Evolutionary conservation across 2,329 filamentous ascomycete genomes (phyloP).

Genomic region (Colletotrichum caudatum): DNA sequence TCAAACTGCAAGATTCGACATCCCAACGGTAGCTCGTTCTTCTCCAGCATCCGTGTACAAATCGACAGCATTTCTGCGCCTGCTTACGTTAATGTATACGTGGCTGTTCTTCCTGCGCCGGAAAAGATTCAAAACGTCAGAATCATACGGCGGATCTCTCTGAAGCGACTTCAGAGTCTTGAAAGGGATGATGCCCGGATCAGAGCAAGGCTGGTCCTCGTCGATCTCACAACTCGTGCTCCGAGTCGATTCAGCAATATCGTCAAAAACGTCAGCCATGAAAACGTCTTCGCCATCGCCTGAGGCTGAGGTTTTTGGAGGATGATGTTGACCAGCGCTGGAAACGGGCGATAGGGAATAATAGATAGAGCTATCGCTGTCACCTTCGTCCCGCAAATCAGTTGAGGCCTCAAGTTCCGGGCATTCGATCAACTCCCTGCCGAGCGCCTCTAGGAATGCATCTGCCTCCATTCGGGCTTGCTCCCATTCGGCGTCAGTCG

Average conservation of each 20-base stretch:
- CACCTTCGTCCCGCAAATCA: not conserved
- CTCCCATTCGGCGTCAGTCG: not conserved
- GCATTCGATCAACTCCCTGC: not conserved
- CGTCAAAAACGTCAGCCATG: not conserved
- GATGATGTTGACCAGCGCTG: not conserved
- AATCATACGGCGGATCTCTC: conserved; percentile 41
- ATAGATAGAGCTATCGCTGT: not conserved
- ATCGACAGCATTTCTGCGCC: conserved; percentile 46
- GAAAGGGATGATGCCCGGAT: conserved; percentile 11
- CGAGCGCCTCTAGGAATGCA: conserved; percentile 16
- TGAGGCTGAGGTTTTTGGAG: not conserved
- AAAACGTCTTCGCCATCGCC: not conserved
- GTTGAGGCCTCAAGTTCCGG: no score
- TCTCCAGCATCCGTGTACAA: conserved; percentile 44
- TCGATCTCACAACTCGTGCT: not conserved
- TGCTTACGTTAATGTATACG: conserved; percentile 42
- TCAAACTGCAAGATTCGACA: conserved; percentile 3
- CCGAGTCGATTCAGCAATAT: not conserved
- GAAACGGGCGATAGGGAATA: not conserved
- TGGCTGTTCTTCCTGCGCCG: conserved; percentile 34
- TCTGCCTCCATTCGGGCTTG: conserved; percentile 14
- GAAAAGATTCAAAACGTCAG: conserved; percentile 44
- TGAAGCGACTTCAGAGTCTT: conserved; percentile 42
- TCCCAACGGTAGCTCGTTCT: not conserved
- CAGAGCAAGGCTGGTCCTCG: not conserved